Evolutionary conservation across 768 basidiomycete genomes (phyloP), one percentile per base, ranked within the genome.

Genomic region (Auriscalpium microsporum): DNA sequence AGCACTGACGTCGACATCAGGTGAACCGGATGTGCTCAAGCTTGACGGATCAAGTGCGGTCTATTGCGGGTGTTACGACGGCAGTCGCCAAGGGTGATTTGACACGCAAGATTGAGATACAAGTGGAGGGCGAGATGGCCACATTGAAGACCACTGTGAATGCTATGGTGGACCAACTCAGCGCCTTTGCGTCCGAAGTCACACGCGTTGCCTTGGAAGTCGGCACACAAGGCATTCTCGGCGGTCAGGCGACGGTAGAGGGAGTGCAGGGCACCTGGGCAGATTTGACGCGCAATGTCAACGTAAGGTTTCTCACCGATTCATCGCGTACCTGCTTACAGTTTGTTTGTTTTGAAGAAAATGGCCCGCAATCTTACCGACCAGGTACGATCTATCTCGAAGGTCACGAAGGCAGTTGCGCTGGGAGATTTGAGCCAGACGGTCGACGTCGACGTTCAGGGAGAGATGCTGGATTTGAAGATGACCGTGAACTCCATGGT

Each of bases 251-350:
- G 10, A 80, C 78, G 34, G 92, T 94, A 21, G 84, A 88, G 58
- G 88, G 87, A 64, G 90, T 91, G 0, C 87, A 91, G 65, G 93
- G 92, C 9, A 91, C 90, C 7, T 95, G 93, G 92, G 82, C 84
- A 14, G 87, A 90, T 66, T 74, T 95, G 65, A 94, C 91, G 0
- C 74, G 84, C 53, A 89, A 88, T 56, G 92, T 94, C 62, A 94
- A 94, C 67, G 87, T 89, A 65, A 56, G 78, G 73, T 5, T 57
- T 45, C 23, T 4, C 28, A 28, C 28, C 4, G 21, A 33, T 50
- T 48, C n/a, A n/a, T 62, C 54, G 21, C 1, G 44, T 10, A 10
- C 10, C 36, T 10, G 2, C 48, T 47, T 19, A 35, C 51, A 50
- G 28, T n/a, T 58, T 49, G 38, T 9, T 23, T 21, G 38, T 35